Conservation (phyloP, 345 rosid species). For the Noccaea caerulescens region DNA sequence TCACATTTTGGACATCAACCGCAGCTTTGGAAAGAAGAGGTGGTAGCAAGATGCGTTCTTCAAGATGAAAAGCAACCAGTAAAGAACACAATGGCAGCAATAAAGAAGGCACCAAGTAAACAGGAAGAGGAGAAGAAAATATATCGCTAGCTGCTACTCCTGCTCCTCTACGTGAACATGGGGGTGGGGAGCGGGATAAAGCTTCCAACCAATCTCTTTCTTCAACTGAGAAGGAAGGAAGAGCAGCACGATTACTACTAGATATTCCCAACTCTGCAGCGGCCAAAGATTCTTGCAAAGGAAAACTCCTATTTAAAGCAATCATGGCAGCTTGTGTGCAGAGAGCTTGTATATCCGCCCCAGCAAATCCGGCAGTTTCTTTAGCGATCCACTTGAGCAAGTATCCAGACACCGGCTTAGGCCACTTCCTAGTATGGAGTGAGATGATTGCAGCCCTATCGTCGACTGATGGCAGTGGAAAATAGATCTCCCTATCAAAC, state of each 20-base stretch:
- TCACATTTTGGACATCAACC: constrained; percentile 55
- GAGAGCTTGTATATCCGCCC: constrained; percentile 98
- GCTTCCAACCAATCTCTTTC: constrained; percentile 98
- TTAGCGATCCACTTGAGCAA: constrained; percentile 85
- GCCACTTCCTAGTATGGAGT: constrained; percentile 92
- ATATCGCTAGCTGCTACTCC: constrained; percentile 86
- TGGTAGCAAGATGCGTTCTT: constrained; percentile 83
- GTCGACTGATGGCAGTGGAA: constrained; percentile 85
- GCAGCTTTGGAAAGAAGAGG: constrained; percentile 73
- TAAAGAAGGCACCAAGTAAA: constrained; percentile 78
- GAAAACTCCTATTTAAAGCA: constrained; percentile 92
- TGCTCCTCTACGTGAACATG: constrained; percentile 95
- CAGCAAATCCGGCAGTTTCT: constrained; percentile 91
- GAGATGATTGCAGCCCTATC: constrained; percentile 90
- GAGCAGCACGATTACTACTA: constrained; percentile 64
- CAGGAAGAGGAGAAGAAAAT: constrained; percentile 80
- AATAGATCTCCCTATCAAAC: constrained; percentile 93
- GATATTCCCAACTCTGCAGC: constrained; percentile 65
- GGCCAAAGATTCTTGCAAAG: constrained; percentile 78
- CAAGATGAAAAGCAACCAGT: constrained; percentile 77
- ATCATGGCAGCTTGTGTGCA: constrained; percentile 92
- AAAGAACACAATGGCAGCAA: constrained; percentile 67
- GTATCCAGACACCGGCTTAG: constrained; percentile 81
- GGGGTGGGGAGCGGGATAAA: constrained; percentile 84
- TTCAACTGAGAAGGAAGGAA: constrained; percentile 79